Evolutionary conservation across 192 early-diverging fungal genomes (phyloP).

Genomic region (Gaertneriomyces sp.): DNA sequence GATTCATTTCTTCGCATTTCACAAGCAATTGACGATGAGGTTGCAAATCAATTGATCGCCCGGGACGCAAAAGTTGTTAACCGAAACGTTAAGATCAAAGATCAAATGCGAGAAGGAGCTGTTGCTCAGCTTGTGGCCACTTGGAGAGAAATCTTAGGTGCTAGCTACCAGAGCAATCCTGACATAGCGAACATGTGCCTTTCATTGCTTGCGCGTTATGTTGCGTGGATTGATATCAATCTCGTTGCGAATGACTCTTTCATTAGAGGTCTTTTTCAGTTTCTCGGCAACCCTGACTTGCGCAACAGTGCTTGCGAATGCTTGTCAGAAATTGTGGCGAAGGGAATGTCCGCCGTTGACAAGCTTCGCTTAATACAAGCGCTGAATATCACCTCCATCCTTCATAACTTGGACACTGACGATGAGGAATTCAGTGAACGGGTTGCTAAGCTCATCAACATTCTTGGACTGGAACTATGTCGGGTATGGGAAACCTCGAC

Average conservation of each 20-base stretch:
- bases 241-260: slow-evolving; percentile 82
- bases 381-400: slow-evolving; percentile 55
- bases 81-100: slow-evolving; percentile 83
- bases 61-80: slow-evolving; percentile 62
- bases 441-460: slow-evolving; percentile 69
- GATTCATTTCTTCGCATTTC: slow-evolving; percentile 78
- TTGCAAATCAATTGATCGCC: slow-evolving; percentile 69
- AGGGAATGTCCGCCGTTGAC: slow-evolving; percentile 89
- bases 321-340: slow-evolving; percentile 78
- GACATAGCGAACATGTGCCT: slow-evolving; percentile 66
- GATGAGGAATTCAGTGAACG: slow-evolving; percentile 67
- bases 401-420: slow-evolving; percentile 33
- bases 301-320: slow-evolving; percentile 76
- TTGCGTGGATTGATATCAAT: slow-evolving; percentile 93
- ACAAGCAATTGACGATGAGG: slow-evolving; percentile 80
- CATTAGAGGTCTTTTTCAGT: slow-evolving; percentile 69
- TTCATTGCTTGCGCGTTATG: slow-evolving; percentile 78
- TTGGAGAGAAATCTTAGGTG: slow-evolving; percentile 74
- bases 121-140: slow-evolving; percentile 65
- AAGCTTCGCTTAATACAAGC: slow-evolving; percentile 83
- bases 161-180: slow-evolving; percentile 49
- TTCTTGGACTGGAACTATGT: slow-evolving; percentile 69
- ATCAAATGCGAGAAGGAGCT: slow-evolving; percentile 80
- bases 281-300: slow-evolving; percentile 54
- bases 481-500: slow-evolving; percentile 53